Evolutionary conservation across 1,139 yeast species (phyloP).

Genomic region (Candida pseudoviswanathii): DNA sequence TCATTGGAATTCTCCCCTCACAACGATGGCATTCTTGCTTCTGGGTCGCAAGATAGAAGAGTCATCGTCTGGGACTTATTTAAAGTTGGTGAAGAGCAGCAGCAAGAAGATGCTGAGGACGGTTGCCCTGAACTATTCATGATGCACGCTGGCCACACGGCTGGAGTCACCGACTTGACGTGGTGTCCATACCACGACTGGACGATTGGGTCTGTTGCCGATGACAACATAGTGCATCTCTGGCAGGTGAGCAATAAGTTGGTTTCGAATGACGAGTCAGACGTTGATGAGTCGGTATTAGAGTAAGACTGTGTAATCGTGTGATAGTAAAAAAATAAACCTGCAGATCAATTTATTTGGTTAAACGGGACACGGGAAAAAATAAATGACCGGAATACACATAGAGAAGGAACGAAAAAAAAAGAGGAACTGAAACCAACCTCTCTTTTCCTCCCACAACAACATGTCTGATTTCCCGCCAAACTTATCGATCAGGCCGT

Average conservation of each 20-base stretch:
- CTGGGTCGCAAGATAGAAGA: slow-evolving; percentile 73
- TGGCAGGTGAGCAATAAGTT: slow-evolving; percentile 68
- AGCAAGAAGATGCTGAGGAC: slow-evolving; percentile 77
- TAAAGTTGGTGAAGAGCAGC: slow-evolving; percentile 76
- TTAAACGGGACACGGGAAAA: not conserved
- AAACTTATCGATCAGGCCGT: slow-evolving; percentile 80
- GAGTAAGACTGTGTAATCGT: slow-evolving; percentile 1
- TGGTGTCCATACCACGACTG: slow-evolving; percentile 73
- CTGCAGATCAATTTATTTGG: not conserved
- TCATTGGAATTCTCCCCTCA: slow-evolving; percentile 72
- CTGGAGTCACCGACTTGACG: slow-evolving; percentile 69
- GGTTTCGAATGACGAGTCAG: slow-evolving; percentile 31
- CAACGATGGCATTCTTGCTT: slow-evolving; percentile 69
- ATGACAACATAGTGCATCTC: slow-evolving; percentile 74
- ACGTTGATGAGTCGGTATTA: slow-evolving; percentile 9
- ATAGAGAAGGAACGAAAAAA: not conserved
- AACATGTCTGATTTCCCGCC: slow-evolving; percentile 47
- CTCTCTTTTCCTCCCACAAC: not conserved
- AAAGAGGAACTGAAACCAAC: not conserved
- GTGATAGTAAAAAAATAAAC: not conserved
- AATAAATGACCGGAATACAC: not conserved
- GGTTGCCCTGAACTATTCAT: slow-evolving; percentile 80
- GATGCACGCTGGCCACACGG: slow-evolving; percentile 90
- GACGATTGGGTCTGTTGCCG: slow-evolving; percentile 74
- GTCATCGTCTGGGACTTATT: slow-evolving; percentile 73